phyloP scores from a whole-genome alignment of 2,329 filamentous ascomycete genomes.

The Fusarium avenaceum region DNA sequence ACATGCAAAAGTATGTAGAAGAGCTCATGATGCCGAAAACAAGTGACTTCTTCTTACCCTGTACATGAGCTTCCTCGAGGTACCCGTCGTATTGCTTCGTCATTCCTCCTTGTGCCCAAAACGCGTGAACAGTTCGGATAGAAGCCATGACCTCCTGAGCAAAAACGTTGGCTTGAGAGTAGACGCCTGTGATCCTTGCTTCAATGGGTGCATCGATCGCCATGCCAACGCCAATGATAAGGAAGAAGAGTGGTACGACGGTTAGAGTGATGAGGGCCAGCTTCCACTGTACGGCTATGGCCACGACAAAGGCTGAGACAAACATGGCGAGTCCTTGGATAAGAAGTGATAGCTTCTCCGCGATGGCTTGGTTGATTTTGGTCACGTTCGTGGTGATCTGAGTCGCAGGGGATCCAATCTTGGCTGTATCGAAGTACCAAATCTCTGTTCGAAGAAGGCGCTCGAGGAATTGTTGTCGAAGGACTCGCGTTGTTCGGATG shows the following conservation, averaged over 20 bases:
- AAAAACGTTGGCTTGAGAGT: constrained; percentile 51
- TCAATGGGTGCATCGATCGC: constrained; percentile 50
- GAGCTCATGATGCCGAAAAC: constrained; percentile 55
- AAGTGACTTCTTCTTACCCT: constrained; percentile 55
- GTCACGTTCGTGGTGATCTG: constrained; percentile 55
- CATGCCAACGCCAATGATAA: constrained; percentile 48
- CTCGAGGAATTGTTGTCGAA: constrained; percentile 27
- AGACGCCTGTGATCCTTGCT: constrained; percentile 50
- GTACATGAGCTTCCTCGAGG: constrained; percentile 52
- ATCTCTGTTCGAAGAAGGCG: constrained; percentile 35
- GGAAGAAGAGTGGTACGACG: constrained; percentile 48
- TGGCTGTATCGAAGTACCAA: constrained; percentile 32
- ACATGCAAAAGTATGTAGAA: constrained; percentile 56
- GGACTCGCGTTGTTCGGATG: constrained; percentile 30
- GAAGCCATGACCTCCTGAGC: constrained; percentile 55
- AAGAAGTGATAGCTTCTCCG: constrained; percentile 55
- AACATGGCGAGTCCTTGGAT: constrained; percentile 56
- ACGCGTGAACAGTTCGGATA: constrained; percentile 58
- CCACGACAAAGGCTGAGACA: constrained; percentile 55
- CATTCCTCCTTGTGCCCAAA: constrained; percentile 58
- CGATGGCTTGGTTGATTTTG: constrained; percentile 56
- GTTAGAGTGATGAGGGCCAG: constrained; percentile 56
- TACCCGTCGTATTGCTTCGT: constrained; percentile 54
- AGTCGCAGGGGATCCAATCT: constrained; percentile 45
- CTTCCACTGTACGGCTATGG: constrained; percentile 58